phyloP scores from a whole-genome alignment of 225 moss, liverwort and hornwort genomes.

The Sphagnum tenellum region DNA sequence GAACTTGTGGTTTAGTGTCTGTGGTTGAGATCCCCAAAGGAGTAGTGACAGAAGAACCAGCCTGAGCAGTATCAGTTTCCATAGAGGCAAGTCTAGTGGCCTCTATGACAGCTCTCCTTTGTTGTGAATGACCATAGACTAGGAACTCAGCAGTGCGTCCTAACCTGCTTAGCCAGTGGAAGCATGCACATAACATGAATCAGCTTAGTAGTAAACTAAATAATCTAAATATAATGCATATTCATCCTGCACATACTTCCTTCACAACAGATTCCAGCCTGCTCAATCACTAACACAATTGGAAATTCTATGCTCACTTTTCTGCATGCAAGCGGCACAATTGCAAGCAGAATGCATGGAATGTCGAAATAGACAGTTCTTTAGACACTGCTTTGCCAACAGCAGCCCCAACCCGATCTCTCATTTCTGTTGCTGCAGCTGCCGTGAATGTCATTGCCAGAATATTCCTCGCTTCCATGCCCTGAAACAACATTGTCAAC shows the following conservation, averaged over 20 bases:
- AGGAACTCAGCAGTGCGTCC: constrained; percentile 86
- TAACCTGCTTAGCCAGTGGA: constrained; percentile 39
- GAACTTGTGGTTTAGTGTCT: constrained; percentile 14
- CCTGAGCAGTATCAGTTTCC: constrained; percentile 21
- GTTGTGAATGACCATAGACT: constrained; percentile 78
- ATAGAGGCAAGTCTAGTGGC: constrained; percentile 64
- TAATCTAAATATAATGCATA: too few species aligned
- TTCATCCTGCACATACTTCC: too few species aligned
- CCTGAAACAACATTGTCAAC: constrained; percentile 30
- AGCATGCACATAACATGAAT: too few species aligned
- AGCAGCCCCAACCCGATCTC: constrained; percentile 67
- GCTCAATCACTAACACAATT: too few species aligned
- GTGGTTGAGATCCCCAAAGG: constrained; percentile 2
- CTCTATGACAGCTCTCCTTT: constrained; percentile 87
- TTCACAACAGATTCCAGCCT: too few species aligned
- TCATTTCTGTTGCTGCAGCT: constrained; percentile 87
- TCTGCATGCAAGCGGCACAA: constrained; percentile 84
- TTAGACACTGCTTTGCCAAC: constrained; percentile 65
- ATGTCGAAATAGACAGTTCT: constrained; percentile 74
- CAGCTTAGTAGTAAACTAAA: too few species aligned
- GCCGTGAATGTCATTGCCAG: constrained; percentile 98
- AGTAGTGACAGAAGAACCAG: constrained; percentile 12
- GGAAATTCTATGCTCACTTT: constrained; percentile 27
- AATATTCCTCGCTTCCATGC: constrained; percentile 58
- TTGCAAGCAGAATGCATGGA: constrained; percentile 88